Percentiles rank a stretch among this genome's conserved stretches.
Evolutionary conservation across 1,139 yeast species (phyloP).

Genomic region (Meyerozyma smithsonii): DNA sequence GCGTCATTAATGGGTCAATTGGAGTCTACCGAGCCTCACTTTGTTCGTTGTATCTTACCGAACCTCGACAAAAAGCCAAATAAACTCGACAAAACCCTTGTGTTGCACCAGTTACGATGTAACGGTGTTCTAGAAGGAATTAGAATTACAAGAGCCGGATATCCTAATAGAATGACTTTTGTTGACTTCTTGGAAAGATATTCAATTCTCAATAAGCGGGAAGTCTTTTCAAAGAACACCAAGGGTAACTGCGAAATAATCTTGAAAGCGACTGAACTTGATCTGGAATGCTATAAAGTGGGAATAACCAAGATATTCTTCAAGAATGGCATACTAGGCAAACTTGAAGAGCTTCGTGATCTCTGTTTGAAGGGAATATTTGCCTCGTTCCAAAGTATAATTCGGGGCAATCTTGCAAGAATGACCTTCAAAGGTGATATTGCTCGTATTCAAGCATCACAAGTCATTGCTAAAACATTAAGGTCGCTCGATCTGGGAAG

Average conservation of each 20-base stretch:
- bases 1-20: conserved; percentile 67
- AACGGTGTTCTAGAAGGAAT: conserved; percentile 99
- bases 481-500: conserved; percentile 47
- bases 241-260: conserved; percentile 69
- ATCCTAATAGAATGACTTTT: conserved; percentile 86
- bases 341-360: conserved; percentile 76
- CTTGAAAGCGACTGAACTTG: conserved; percentile 56
- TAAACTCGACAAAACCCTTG: conserved; percentile 68
- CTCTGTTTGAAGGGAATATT: conserved; percentile 52
- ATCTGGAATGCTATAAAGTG: conserved; percentile 63
- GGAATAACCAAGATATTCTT: conserved; percentile 87
- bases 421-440: conserved; percentile 45
- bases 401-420: conserved; percentile 64
- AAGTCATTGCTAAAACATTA: conserved; percentile 62
- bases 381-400: conserved; percentile 60
- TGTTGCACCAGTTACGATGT: conserved; percentile 85
- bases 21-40: conserved; percentile 85
- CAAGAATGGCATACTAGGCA: conserved; percentile 91
- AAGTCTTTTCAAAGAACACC: conserved; percentile 43
- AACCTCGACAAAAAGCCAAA: conserved; percentile 71
- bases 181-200: conserved; percentile 76
- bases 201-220: conserved; percentile 51
- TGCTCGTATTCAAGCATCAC: conserved; percentile 65
- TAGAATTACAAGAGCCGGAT: conserved; percentile 94
- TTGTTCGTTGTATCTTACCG: conserved; percentile 93